phyloP scores from a whole-genome alignment of 2,329 filamentous ascomycete species.

The Parastagonospora avenae region DNA sequence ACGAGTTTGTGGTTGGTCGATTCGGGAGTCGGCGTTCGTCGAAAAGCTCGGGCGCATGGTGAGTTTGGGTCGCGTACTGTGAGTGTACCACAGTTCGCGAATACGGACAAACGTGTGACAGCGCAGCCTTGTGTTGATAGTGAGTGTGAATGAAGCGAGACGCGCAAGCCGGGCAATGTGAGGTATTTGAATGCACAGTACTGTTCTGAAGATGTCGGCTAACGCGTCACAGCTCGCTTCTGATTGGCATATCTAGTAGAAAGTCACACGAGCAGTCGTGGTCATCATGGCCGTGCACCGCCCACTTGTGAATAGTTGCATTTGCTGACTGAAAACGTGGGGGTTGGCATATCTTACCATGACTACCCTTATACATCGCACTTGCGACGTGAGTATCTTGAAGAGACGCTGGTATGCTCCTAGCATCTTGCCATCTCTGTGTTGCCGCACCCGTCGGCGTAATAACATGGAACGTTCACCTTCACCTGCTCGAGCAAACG shows the following conservation, averaged over 20 bases:
- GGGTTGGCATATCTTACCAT: conserved; percentile 1
- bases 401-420: too few relatives aligned
- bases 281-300: conserved; percentile 13
- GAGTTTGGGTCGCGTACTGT: conserved; percentile 17
- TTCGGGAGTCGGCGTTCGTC: conserved; percentile 12
- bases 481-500: conserved; percentile 13
- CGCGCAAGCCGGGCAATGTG: conserved; percentile 4
- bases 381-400: too few relatives aligned
- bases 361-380: too few relatives aligned
- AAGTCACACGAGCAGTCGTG: conserved; percentile 22
- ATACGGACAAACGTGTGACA: conserved; percentile 1
- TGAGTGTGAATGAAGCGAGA: conserved; percentile 6
- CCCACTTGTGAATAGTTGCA: conserved; percentile 7
- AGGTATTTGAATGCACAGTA: conserved; percentile 18
- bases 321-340: conserved; percentile 13
- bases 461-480: background rate
- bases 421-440: background rate
- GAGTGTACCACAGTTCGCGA: conserved; percentile 15
- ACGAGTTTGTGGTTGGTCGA: conserved; percentile 7
- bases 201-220: conserved; percentile 14
- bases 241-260: conserved; percentile 14
- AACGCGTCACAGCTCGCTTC: conserved; percentile 14
- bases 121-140: background rate
- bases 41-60: conserved; percentile 16
- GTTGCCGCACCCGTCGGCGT: background rate